A percentile compares a stretch with the other conserved stretches of the same genome.
phyloP scores from a whole-genome alignment of 2,329 filamentous ascomycete species.

The Mycosphaerella arachidis region DNA sequence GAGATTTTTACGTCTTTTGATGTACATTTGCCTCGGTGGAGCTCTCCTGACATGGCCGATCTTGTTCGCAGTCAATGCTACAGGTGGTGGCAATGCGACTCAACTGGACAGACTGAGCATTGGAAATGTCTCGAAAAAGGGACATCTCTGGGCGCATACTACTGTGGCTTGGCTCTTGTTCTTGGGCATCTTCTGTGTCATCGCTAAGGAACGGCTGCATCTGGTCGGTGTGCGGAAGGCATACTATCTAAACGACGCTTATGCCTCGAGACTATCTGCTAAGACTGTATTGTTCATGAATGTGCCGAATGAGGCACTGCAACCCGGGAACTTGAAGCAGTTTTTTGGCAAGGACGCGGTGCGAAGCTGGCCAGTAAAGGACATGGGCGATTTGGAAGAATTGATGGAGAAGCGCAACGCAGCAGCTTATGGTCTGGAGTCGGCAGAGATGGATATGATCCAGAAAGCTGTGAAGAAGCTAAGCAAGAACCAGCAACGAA shows the following conservation, averaged over 20 bases:
- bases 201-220: slow-evolving; percentile 45
- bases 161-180: slow-evolving; percentile 43
- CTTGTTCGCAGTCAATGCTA: slow-evolving; percentile 46
- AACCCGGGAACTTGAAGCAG: slow-evolving; percentile 27
- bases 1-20: slow-evolving; percentile 44
- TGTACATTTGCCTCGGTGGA: slow-evolving; percentile 41
- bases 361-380: slow-evolving; percentile 43
- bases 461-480: slow-evolving; percentile 26
- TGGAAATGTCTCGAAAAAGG: slow-evolving; percentile 39
- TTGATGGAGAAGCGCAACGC: slow-evolving; percentile 43
- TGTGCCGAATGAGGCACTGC: slow-evolving; percentile 36
- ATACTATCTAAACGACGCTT: slow-evolving; percentile 42
- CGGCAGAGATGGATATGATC: slow-evolving; percentile 42
- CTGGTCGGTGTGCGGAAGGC: slow-evolving; percentile 48
- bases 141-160: slow-evolving; percentile 44
- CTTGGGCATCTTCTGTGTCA: slow-evolving; percentile 37
- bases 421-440: slow-evolving; percentile 41
- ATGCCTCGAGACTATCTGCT: slow-evolving; percentile 43
- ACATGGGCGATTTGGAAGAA: slow-evolving; percentile 42
- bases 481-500: slow-evolving; percentile 21
- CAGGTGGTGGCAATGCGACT: slow-evolving; percentile 30
- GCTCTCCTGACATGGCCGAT: slow-evolving; percentile 44
- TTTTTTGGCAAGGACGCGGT: slow-evolving; percentile 38
- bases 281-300: slow-evolving; percentile 47
- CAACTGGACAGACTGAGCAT: slow-evolving; percentile 33